A percentile compares a stretch with the other conserved stretches of the same genome.
phyloP scores from a whole-genome alignment of 176 grass and related monocot species.

The Otatea glauca region DNA sequence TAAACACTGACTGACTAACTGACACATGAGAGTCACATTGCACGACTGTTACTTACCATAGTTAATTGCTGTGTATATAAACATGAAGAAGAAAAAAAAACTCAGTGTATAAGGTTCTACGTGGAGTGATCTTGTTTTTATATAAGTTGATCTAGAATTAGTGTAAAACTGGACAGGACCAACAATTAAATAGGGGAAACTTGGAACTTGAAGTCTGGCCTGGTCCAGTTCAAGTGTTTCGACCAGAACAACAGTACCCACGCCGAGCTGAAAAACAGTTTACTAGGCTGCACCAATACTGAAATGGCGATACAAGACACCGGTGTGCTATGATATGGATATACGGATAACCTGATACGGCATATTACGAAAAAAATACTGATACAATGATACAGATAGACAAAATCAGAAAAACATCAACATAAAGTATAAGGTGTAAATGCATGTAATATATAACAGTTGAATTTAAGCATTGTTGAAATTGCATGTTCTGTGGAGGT shows the following conservation, averaged over 20 bases:
- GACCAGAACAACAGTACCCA: not conserved
- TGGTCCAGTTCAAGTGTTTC: not conserved
- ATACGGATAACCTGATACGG: not conserved
- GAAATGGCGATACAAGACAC: not conserved
- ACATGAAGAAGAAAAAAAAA: not conserved
- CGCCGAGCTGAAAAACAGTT: not conserved
- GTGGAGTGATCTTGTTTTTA: not conserved
- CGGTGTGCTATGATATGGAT: not conserved
- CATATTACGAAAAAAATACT: not conserved
- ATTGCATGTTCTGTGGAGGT: not conserved
- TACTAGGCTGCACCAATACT: not conserved
- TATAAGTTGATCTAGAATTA: constrained; percentile 22
- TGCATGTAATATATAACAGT: not conserved
- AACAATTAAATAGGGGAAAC: not conserved
- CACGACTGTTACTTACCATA: not conserved
- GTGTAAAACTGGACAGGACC: not conserved
- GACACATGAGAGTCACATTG: not conserved
- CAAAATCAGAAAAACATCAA: not conserved
- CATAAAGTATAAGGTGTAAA: not conserved
- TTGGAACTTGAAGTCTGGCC: not conserved
- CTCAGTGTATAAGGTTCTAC: not conserved
- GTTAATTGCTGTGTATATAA: not conserved
- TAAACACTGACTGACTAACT: not conserved
- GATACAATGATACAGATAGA: not conserved
- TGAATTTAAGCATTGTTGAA: constrained; percentile 18